Base-by-base conservation (phyloP, 2,329 filamentous ascomycete species). In the Verruconis gallopava region DNA sequence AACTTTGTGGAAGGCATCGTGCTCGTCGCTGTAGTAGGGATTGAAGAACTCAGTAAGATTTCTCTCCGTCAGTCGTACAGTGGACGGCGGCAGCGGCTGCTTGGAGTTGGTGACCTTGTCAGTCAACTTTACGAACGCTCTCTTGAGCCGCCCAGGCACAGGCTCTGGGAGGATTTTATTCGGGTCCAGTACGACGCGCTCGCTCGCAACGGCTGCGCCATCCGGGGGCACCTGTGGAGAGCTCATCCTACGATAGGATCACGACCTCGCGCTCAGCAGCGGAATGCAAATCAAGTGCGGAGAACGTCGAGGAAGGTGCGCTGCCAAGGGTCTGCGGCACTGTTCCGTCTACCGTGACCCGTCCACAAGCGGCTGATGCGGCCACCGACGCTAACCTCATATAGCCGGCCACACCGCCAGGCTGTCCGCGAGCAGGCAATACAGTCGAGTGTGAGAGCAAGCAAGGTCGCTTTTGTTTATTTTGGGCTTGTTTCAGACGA, bases 1-100 rank as follows among this genome's bases (percentile, higher is more conserved):
- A 82, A 81, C 13, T 72, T 61, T 21, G 77, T 79, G 53, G 71
- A 68, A 49, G 78, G 77, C 78, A 82, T 82, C 33, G 47, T 61
- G 5, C 36, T 50, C 49, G 44, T 53, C 49, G n/a, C 43, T 49
- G 43, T 52, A 55, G 48, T 55, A 51, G 2, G 51, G 51, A 45
- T 55, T 53, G 40, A 46, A 51, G 46, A 52, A 53, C 42, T 54
- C 44, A 37, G 52, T 51, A 15, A 56, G 49, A 46, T 55, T 56
- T 25, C 51, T 42, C 42, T 47, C 49, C 17, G 51, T 59, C 43
- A 55, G 47, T 17, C 34, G 35, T n/a, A 43, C 35, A n/a, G 41
- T 17, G 5, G 34, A 18, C 15, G 33, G 33, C 5, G 41, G 35
- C 19, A 33, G 34, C 5, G 41, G 35, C 19, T 21, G 34, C 25